phyloP scores from a whole-genome alignment of 257 asterid genomes.

The Solanum tacnaense region DNA sequence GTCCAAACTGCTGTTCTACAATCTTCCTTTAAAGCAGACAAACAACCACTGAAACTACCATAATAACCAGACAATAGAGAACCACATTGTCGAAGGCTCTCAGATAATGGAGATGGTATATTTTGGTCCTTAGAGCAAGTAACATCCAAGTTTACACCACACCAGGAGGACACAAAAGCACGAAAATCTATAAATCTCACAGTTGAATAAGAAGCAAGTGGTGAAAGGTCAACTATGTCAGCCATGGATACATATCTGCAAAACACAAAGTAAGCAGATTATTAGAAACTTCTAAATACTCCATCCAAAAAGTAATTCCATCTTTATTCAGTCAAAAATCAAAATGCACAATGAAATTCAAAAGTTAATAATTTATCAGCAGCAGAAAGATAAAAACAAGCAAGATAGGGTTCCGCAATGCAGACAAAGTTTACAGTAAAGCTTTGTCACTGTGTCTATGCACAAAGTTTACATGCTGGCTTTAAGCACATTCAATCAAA shows the following conservation, averaged over 20 bases:
- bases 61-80: constrained; percentile 51
- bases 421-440: background rate
- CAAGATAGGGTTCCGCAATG: background rate
- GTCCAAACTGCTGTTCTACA: constrained; percentile 88
- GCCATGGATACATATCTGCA: constrained; percentile 85
- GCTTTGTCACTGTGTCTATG: background rate
- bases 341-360: background rate
- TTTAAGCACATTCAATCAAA: background rate
- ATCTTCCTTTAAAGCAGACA: constrained; percentile 61
- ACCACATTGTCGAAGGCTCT: constrained; percentile 60
- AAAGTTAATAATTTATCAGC: background rate
- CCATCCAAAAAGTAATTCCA: background rate
- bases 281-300: background rate
- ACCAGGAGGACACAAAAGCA: constrained; percentile 57
- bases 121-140: constrained; percentile 27
- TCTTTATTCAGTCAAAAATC: background rate
- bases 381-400: background rate
- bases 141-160: constrained; percentile 44
- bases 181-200: constrained; percentile 67
- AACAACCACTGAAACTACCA: constrained; percentile 37
- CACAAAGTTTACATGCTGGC: background rate
- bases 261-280: background rate
- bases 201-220: constrained; percentile 35
- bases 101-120: constrained; percentile 13
- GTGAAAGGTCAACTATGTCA: constrained; percentile 58